These are phyloP conservation scores for Populus hybrid DNA, from an alignment of 441 rosid species.

Conservation along the genomic window DNA sequence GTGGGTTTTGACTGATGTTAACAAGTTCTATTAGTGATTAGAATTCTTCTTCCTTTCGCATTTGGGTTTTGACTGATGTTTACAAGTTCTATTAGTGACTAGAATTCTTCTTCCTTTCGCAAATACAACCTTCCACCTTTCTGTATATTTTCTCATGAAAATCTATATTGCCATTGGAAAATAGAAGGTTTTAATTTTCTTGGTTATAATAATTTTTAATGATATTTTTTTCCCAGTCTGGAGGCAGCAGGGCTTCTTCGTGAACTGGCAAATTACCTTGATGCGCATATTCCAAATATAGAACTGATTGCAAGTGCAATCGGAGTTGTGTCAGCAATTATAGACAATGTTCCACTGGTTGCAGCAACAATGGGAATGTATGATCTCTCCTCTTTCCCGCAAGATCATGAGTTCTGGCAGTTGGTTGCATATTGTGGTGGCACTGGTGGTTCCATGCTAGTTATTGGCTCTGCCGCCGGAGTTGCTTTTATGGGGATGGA, in stretches of 20 bases:
- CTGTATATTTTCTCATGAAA: neutral
- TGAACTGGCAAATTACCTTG: conserved; percentile 84
- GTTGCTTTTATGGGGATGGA: conserved; percentile 97
- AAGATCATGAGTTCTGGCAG: conserved; percentile 92
- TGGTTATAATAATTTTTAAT: neutral
- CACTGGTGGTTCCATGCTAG: conserved; percentile 76
- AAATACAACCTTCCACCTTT: neutral
- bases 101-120: neutral
- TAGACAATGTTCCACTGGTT: conserved; percentile 88
- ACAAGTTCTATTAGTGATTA: neutral
- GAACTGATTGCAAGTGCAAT: conserved; percentile 79
- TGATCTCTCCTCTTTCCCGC: conserved; percentile 77
- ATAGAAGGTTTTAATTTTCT: neutral
- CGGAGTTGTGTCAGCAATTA: conserved; percentile 81
- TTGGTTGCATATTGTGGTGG: conserved; percentile 89
- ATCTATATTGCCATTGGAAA: too few relatives aligned
- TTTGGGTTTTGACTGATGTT: neutral
- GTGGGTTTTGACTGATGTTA: neutral
- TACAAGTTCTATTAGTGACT: neutral
- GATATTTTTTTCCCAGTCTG: conserved; percentile 40
- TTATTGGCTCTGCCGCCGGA: conserved; percentile 89
- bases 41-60: neutral
- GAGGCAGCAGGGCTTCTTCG: conserved; percentile 95
- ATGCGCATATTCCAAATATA: conserved; percentile 64
- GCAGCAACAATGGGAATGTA: conserved; percentile 99